Percentiles rank a stretch among this genome's conserved stretches.
These are phyloP conservation scores for Cardamine chenopodiifolia DNA, from an alignment of 345 rosid genomes.

Conservation along the genomic window DNA sequence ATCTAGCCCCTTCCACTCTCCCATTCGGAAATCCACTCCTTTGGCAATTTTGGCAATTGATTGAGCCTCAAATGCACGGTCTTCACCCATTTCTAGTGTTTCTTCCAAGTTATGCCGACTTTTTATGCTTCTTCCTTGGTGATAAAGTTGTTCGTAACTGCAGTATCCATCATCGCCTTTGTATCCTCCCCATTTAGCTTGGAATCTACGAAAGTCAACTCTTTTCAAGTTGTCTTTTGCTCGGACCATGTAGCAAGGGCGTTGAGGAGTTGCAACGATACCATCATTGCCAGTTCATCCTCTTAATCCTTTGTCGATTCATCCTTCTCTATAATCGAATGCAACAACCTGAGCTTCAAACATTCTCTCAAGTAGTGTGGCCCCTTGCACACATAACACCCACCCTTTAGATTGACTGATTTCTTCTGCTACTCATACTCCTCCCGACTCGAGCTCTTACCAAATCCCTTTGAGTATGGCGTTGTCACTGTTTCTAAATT, in stretches of 20 bases:
- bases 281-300: background rate
- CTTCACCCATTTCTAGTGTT: too few relatives aligned
- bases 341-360: background rate
- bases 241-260: background rate
- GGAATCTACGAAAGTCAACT: too few relatives aligned
- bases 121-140: too few relatives aligned
- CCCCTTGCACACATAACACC: background rate
- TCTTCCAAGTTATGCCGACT: too few relatives aligned
- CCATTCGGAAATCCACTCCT: too few relatives aligned
- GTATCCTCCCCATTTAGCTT: too few relatives aligned
- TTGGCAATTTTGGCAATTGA: too few relatives aligned
- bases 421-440: background rate
- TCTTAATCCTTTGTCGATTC: background rate
- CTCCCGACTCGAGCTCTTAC: background rate
- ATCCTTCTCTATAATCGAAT: background rate
- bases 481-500: background rate
- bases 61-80: too few relatives aligned
- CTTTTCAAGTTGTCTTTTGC: background rate
- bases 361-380: background rate
- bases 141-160: too few relatives aligned
- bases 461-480: background rate
- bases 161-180: too few relatives aligned
- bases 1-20: too few relatives aligned
- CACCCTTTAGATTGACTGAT: background rate
- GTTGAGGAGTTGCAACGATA: background rate